Evolutionary conservation across 2,329 filamentous ascomycete species (phyloP).

Genomic region (Sordariomycetes sp.): DNA sequence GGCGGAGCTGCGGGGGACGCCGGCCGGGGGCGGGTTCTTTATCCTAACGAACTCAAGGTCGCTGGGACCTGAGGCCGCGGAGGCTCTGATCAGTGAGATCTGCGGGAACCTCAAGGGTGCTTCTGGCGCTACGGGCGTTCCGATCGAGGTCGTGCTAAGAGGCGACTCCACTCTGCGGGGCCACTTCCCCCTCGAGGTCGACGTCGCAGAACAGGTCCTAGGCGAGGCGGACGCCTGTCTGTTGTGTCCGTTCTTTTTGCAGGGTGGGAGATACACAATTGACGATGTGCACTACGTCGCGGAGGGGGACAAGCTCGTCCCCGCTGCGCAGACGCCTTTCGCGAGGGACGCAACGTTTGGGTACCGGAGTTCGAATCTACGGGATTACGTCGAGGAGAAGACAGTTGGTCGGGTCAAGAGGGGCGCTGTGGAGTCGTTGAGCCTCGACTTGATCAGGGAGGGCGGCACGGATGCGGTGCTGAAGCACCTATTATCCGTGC

Average conservation of each 20-base stretch:
- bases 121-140: constrained; percentile 19
- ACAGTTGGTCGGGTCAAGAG: constrained; percentile 23
- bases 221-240: constrained; percentile 38
- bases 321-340: constrained; percentile 39
- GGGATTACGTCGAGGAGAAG: constrained; percentile 41
- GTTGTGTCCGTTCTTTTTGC: constrained; percentile 43
- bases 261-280: constrained; percentile 44
- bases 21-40: constrained; percentile 35
- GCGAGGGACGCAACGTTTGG: constrained; percentile 44
- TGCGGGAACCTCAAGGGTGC: constrained; percentile 33
- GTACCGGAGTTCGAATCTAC: constrained; percentile 36
- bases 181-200: constrained; percentile 41
- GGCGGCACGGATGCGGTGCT: not conserved
- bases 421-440: constrained; percentile 17
- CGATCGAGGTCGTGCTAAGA: constrained; percentile 41
- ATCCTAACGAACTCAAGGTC: constrained; percentile 47
- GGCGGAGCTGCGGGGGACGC: constrained; percentile 24
- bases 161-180: constrained; percentile 43
- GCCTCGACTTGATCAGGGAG: not conserved
- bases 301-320: constrained; percentile 32
- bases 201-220: constrained; percentile 34
- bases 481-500: constrained; percentile 9
- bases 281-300: constrained; percentile 44
- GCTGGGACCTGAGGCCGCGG: constrained; percentile 31
- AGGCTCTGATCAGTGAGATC: constrained; percentile 32